A percentile compares a stretch with the other conserved stretches of the same genome.
Conservation (phyloP, 805 yeast genomes). For the Metschnikowia amazonensis region DNA sequence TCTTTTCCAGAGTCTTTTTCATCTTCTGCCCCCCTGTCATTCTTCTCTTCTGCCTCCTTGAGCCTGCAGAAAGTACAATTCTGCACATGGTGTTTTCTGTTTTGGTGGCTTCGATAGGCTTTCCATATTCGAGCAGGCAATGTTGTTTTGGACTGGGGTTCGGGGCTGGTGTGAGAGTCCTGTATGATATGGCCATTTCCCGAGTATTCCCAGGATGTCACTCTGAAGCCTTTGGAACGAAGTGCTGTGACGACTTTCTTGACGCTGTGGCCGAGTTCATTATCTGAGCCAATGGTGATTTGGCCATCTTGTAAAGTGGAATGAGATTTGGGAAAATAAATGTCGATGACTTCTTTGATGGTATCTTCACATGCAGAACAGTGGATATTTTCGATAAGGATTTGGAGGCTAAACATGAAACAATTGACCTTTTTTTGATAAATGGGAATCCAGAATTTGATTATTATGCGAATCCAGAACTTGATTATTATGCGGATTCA, state of each 20-base stretch:
- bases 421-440: no score
- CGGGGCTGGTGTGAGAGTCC: conserved; percentile 9
- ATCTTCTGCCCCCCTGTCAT: no score
- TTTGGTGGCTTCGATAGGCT: conserved; percentile 16
- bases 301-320: not conserved
- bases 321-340: not conserved
- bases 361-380: conserved; percentile 49
- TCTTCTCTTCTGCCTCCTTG: conserved; percentile 8
- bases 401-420: conserved; percentile 7
- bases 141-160: not conserved
- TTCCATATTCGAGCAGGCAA: conserved; percentile 10
- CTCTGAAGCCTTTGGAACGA: conserved; percentile 36
- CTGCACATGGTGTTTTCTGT: conserved; percentile 33
- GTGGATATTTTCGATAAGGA: conserved; percentile 46
- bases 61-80: conserved; percentile 42
- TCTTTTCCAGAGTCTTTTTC: no score
- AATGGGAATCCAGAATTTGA: no score
- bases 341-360: conserved; percentile 21
- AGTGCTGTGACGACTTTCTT: conserved; percentile 22
- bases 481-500: no score
- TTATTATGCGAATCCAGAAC: no score
- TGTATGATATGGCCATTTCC: conserved; percentile 16
- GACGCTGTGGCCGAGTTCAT: not conserved
- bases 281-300: not conserved
- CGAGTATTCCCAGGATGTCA: conserved; percentile 32